Conservation (phyloP, 2,329 filamentous ascomycete species). For the Nakataea oryzae region DNA sequence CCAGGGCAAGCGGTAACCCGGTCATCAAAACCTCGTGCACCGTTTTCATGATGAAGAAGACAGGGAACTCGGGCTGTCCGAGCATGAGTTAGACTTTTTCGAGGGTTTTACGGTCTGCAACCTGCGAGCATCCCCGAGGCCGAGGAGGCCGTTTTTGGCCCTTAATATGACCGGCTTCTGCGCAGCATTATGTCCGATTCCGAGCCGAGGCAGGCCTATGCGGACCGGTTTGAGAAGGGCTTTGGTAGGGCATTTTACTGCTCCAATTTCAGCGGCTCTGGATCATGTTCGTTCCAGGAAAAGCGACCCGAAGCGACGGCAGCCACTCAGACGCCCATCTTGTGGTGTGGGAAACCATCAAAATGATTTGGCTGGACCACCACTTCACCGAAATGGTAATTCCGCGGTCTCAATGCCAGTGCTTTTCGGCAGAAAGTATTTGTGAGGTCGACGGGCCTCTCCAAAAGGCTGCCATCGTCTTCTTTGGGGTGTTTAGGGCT, state of each 20-base stretch:
- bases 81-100: neutral
- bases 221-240: neutral
- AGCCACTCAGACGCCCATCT: neutral
- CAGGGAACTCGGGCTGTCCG: neutral
- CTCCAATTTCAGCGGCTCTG: neutral
- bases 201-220: neutral
- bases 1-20: neutral
- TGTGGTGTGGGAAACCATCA: neutral
- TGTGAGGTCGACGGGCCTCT: no score
- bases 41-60: neutral
- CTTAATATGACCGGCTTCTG: neutral
- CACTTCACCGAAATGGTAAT: neutral
- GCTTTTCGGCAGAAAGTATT: no score
- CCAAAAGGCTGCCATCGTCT: no score
- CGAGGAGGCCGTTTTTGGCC: neutral
- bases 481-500: no score
- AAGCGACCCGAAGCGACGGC: no score
- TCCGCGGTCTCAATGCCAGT: no score
- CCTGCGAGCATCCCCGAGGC: neutral
- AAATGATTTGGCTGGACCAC: neutral
- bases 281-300: neutral
- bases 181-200: neutral
- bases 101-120: neutral
- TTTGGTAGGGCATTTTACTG: neutral
- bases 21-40: neutral